Conservation (phyloP, 139 green algal genomes). For the Asterochloris erici region DNA sequence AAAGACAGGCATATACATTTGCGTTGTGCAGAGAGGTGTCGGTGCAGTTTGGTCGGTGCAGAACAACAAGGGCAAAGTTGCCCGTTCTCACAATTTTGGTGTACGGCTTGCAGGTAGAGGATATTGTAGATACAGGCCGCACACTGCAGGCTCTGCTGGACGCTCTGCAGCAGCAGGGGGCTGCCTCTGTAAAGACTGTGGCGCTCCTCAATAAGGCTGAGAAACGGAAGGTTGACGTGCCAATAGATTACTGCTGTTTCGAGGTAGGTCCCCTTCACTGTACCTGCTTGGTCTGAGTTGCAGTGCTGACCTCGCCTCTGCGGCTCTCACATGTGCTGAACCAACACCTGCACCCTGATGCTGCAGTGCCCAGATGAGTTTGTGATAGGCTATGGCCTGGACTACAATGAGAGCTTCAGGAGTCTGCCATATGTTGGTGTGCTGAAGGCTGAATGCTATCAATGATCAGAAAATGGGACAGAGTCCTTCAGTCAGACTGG, state of each 20-base stretch:
- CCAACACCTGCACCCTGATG: not conserved
- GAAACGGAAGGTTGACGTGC: slow-evolving; percentile 49
- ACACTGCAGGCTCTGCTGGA: slow-evolving; percentile 40
- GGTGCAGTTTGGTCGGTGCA: slow-evolving; percentile 19
- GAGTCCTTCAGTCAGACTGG: too few species aligned
- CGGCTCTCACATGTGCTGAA: not conserved
- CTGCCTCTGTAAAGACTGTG: slow-evolving; percentile 43
- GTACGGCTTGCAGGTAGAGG: slow-evolving; percentile 62
- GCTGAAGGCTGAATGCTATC: slow-evolving; percentile 57
- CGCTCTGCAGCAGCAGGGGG: slow-evolving; percentile 31
- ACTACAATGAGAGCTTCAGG: slow-evolving; percentile 81
- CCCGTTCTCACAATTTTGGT: not conserved
- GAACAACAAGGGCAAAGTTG: slow-evolving; percentile 6
- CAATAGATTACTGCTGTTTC: slow-evolving; percentile 60
- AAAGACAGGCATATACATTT: slow-evolving; percentile 22
- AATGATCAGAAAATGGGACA: not conserved
- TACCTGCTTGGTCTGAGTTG: not conserved
- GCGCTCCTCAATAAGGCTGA: slow-evolving; percentile 73
- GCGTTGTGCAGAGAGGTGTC: not conserved
- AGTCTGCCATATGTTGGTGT: slow-evolving; percentile 79
- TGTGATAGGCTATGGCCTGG: slow-evolving; percentile 92
- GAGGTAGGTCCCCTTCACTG: slow-evolving; percentile 31
- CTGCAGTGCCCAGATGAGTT: slow-evolving; percentile 80
- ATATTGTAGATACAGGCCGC: slow-evolving; percentile 86
- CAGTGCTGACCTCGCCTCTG: not conserved